These are phyloP conservation scores for Fraxinus sp. DNA, from an alignment of 305 asterid species.

Conservation along the genomic window DNA sequence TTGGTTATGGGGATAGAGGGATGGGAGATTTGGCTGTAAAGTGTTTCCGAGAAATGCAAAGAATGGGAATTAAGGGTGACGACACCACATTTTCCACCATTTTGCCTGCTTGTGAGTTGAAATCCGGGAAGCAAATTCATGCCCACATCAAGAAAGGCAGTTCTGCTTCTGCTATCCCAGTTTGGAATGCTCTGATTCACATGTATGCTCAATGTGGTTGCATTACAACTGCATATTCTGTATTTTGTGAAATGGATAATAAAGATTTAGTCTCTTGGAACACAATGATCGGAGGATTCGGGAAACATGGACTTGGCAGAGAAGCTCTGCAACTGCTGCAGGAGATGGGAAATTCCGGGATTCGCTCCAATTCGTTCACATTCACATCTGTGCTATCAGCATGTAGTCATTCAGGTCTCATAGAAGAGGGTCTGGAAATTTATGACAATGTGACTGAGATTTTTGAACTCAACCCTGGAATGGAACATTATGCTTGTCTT, in stretches of 20 bases:
- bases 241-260: slow-evolving; percentile 29
- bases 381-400: slow-evolving; percentile 41
- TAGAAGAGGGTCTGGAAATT: slow-evolving; percentile 33
- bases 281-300: slow-evolving; percentile 44
- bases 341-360: slow-evolving; percentile 30
- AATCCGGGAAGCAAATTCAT: slow-evolving; percentile 40
- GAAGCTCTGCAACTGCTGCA: slow-evolving; percentile 31
- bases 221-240: slow-evolving; percentile 26
- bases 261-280: slow-evolving; percentile 45
- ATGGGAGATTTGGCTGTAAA: slow-evolving; percentile 22
- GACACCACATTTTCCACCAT: slow-evolving; percentile 35
- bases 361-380: slow-evolving; percentile 33
- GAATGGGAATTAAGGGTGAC: slow-evolving; percentile 28
- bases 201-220: slow-evolving; percentile 43
- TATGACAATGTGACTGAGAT: slow-evolving; percentile 30
- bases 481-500: slow-evolving; percentile 39
- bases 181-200: slow-evolving; percentile 40
- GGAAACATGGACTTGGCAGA: slow-evolving; percentile 38
- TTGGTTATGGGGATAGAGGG: slow-evolving; percentile 34
- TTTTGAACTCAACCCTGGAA: slow-evolving; percentile 28
- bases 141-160: slow-evolving; percentile 24
- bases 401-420: slow-evolving; percentile 47
- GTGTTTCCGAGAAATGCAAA: slow-evolving; percentile 33
- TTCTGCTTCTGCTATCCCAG: slow-evolving; percentile 15
- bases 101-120: slow-evolving; percentile 35